These are phyloP conservation scores for Taphrina wiesneri DNA, from an alignment of 1,139 yeast species.

Conservation along the genomic window DNA sequence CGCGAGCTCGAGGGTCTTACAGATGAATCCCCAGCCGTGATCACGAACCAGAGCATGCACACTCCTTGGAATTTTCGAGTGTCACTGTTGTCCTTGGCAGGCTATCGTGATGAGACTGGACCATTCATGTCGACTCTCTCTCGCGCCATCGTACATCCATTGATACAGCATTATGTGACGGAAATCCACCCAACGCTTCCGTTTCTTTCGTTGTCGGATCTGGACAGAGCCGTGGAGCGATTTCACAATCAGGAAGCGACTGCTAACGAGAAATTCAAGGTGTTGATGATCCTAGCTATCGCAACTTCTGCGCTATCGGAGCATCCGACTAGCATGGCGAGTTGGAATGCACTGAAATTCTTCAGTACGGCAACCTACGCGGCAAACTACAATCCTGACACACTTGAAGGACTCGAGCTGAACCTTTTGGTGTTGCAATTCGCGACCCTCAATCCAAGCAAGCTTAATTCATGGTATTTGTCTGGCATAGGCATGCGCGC, in stretches of 20 bases:
- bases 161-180: slow-evolving; percentile 14
- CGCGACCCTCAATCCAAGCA: slow-evolving; percentile 20
- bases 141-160: slow-evolving; percentile 7
- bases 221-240: slow-evolving; percentile 2
- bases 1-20: background rate
- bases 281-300: slow-evolving; percentile 21
- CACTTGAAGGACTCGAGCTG: slow-evolving; percentile 22
- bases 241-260: slow-evolving; percentile 2
- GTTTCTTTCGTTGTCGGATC: background rate
- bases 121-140: slow-evolving; percentile 9
- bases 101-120: slow-evolving; percentile 32
- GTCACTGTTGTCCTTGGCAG: slow-evolving; percentile 13
- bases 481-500: slow-evolving; percentile 26
- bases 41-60: slow-evolving; percentile 16
- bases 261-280: slow-evolving; percentile 8
- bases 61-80: slow-evolving; percentile 16
- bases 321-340: slow-evolving; percentile 15
- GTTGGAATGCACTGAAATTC: slow-evolving; percentile 14
- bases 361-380: slow-evolving; percentile 20
- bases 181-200: slow-evolving; percentile 21
- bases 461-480: slow-evolving; percentile 23
- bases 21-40: slow-evolving; percentile 12
- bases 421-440: slow-evolving; percentile 16
- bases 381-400: slow-evolving; percentile 23
- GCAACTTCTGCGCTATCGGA: slow-evolving; percentile 15